Percentiles rank a stretch among this genome's conserved stretches.
Evolutionary conservation across 148 eudicot species (phyloP).

Genomic region (Rheum nobile): DNA sequence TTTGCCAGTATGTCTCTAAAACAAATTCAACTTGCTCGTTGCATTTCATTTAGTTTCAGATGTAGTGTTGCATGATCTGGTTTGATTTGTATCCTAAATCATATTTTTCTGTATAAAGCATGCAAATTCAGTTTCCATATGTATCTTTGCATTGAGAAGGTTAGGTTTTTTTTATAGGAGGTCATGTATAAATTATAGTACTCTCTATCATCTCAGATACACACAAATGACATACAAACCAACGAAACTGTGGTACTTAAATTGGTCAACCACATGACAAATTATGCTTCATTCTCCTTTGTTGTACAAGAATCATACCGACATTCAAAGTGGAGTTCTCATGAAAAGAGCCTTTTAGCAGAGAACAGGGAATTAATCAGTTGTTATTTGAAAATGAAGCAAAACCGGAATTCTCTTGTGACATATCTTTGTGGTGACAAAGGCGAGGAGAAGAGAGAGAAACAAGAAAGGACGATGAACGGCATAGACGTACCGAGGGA

Average conservation of each 20-base stretch:
- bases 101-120: not conserved
- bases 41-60: not conserved
- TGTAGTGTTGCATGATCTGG: not conserved
- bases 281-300: not conserved
- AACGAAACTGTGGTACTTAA: not conserved
- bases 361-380: not conserved
- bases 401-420: not conserved
- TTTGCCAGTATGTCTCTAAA: slow-evolving; percentile 39
- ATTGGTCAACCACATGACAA: not conserved
- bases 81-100: not conserved
- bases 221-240: not conserved
- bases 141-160: not conserved
- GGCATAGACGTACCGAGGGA: not conserved
- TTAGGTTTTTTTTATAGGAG: not conserved
- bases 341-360: not conserved
- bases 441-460: not conserved
- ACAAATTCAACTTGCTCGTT: slow-evolving; percentile 8
- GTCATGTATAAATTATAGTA: not conserved
- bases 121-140: not conserved
- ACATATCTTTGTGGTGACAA: not conserved
- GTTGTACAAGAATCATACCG: not conserved
- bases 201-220: not conserved
- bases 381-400: not conserved
- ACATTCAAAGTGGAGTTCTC: not conserved
- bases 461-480: not conserved